phyloP scores from a whole-genome alignment of 257 asterid species.

The Lycium ferocissimum region DNA sequence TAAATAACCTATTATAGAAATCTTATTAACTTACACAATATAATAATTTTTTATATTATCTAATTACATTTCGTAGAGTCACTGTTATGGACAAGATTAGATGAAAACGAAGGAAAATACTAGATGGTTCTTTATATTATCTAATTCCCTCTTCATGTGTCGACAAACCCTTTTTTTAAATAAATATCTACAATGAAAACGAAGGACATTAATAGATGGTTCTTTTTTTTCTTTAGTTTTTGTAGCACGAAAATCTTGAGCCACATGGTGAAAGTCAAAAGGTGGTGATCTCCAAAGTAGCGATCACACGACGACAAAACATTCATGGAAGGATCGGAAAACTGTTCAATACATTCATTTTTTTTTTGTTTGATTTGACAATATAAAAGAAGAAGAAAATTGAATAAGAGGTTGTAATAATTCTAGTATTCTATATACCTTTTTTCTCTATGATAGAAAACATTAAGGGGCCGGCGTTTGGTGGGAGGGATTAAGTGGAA shows the following conservation, averaged over 20 bases:
- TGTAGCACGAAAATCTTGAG: background rate
- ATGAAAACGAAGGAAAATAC: too few species aligned
- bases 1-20: too few species aligned
- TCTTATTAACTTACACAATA: too few species aligned
- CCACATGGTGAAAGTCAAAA: background rate
- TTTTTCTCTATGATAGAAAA: too few species aligned
- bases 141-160: background rate
- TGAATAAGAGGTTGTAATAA: background rate
- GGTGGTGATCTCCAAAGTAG: background rate
- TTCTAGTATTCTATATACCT: too few species aligned
- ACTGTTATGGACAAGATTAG: background rate
- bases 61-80: background rate
- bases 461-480: too few species aligned
- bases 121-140: too few species aligned
- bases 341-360: background rate
- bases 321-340: background rate
- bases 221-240: background rate
- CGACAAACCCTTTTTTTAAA: background rate
- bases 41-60: too few species aligned
- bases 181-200: background rate
- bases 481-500: too few species aligned
- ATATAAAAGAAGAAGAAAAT: too few species aligned
- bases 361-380: too few species aligned
- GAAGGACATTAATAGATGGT: too few species aligned
- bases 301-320: background rate